Evolutionary conservation across 176 grass and related monocot genomes (phyloP), one percentile per base, ranked within the genome.

Genomic region (Triticum monococcum): DNA sequence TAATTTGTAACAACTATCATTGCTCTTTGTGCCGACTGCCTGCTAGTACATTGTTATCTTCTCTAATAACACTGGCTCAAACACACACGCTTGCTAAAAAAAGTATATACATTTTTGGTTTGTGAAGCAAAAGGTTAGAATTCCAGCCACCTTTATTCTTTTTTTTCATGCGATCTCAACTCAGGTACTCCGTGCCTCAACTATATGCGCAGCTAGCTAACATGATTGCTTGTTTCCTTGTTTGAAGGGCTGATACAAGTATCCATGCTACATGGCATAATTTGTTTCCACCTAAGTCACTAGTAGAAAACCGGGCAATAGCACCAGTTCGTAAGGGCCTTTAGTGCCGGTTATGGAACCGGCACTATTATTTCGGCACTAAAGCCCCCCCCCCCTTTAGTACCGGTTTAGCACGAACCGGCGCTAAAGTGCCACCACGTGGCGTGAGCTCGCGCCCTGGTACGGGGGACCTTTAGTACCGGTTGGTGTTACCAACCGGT

Each of bases 231-330:
- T 12, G 12, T 88, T 88, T 84, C 68, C 35, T 87, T 71, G 46
- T 84, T 78, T 74, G 90, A 89, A 98, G 96, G 79, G 78, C 87
- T 75, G 96, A 98, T 38, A 88, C 92, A 60, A 94, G 85, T 64
- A 78, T 98, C 64, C 90, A 99, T 87, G 85, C 88, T 84, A 84
- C 96, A 33, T 93, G 89, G 78, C 90, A 88, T 79, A 99, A 96
- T 76, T 12, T 99, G 72, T 99, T 99, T 91, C 92, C 97, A 68
- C 60, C 88, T 68, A 91, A 76, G 82, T n/a, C n/a, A n/a, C n/a
- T n/a, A n/a, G n/a, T n/a, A n/a, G n/a, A n/a, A n/a, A n/a, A n/a
- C n/a, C n/a, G n/a, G n/a, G n/a, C n/a, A n/a, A n/a, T n/a, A n/a
- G n/a, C n/a, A n/a, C n/a, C n/a, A n/a, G n/a, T n/a, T n/a, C n/a